These are phyloP conservation scores for Yamadazyma diospyri DNA, from an alignment of 1,139 yeast genomes.

Conservation along the genomic window DNA sequence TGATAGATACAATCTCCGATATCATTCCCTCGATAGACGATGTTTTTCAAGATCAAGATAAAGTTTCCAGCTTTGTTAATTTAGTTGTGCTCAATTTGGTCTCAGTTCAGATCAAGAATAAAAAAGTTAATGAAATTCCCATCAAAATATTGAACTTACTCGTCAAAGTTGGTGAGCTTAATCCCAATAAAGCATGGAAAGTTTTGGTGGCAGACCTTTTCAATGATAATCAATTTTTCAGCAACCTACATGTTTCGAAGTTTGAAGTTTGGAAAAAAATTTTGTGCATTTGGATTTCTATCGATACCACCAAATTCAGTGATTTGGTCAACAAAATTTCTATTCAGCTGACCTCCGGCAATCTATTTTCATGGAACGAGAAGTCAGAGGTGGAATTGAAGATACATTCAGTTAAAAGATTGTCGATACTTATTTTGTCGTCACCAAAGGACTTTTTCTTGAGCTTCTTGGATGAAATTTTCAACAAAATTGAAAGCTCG, in stretches of 20 bases:
- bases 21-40: constrained; percentile 39
- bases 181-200: constrained; percentile 50
- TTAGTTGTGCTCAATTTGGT: constrained; percentile 43
- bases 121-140: constrained; percentile 28
- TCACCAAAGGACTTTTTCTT: constrained; percentile 59
- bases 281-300: constrained; percentile 51
- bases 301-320: constrained; percentile 51
- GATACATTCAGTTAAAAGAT: constrained; percentile 49
- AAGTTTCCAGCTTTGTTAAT: constrained; percentile 38
- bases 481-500: constrained; percentile 47
- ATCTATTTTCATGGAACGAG: constrained; percentile 75
- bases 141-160: constrained; percentile 36
- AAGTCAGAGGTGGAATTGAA: constrained; percentile 54
- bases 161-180: constrained; percentile 30
- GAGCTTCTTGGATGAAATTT: constrained; percentile 45
- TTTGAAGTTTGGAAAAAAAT: constrained; percentile 48
- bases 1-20: constrained; percentile 31
- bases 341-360: constrained; percentile 48
- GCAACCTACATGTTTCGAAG: constrained; percentile 19
- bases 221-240: constrained; percentile 47
- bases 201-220: constrained; percentile 49
- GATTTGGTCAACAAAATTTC: constrained; percentile 55
- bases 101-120: constrained; percentile 43
- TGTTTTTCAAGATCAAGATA: constrained; percentile 54
- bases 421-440: constrained; percentile 59